Conservation (phyloP, 345 rosid genomes). For the Rubroshorea leprosula region DNA sequence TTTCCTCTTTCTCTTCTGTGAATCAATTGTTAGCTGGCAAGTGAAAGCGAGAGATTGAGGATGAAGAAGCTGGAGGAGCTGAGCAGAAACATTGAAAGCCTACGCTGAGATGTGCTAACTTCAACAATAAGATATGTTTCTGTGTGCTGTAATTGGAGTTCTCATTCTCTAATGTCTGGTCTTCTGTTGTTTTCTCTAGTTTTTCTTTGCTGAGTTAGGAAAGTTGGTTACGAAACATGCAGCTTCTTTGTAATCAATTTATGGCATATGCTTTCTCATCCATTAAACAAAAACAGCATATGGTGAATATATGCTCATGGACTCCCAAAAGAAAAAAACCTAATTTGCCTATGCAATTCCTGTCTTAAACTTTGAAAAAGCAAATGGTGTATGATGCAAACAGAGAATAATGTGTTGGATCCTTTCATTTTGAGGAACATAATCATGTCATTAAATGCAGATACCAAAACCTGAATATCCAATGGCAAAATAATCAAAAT, state of each 20-base stretch:
- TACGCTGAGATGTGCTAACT: conserved; percentile 17
- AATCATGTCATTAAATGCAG: too few species aligned
- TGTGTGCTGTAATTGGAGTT: conserved; percentile 25
- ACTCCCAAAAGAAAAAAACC: too few species aligned
- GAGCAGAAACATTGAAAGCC: conserved; percentile 57
- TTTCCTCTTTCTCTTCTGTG: background rate
- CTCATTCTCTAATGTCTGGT: conserved; percentile 11
- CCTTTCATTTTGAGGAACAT: too few species aligned
- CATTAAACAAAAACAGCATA: too few species aligned
- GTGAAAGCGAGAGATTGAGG: conserved; percentile 75
- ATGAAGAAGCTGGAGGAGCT: conserved; percentile 89
- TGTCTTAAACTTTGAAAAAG: too few species aligned
- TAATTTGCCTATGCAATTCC: too few species aligned
- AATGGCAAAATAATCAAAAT: too few species aligned
- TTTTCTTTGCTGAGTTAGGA: conserved; percentile 18
- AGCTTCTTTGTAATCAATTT: background rate
- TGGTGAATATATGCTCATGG: too few species aligned
- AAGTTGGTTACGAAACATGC: background rate
- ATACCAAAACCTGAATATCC: too few species aligned
- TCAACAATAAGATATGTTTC: conserved; percentile 12
- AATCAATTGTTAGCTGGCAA: conserved; percentile 44
- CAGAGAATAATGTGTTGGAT: too few species aligned
- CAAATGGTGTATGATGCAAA: too few species aligned
- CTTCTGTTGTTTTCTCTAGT: background rate
- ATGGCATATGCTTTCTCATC: background rate